These are phyloP conservation scores for Vitis hybrid DNA, from an alignment of 177 flowering plant genomes.

Conservation along the genomic window DNA sequence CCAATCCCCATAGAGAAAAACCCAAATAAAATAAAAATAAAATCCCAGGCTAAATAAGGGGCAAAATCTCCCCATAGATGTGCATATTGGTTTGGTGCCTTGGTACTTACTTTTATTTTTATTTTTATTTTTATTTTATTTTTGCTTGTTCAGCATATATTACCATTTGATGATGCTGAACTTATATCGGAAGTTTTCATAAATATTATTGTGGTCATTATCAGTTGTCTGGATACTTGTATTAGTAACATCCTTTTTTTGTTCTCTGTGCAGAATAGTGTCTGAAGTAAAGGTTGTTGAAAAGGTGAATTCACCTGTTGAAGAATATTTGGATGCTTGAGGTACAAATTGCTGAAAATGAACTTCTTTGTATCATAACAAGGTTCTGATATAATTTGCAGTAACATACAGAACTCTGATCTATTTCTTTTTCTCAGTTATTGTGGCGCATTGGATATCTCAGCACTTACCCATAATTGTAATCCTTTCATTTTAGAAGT, in stretches of 20 bases:
- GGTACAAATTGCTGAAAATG: slow-evolving; percentile 25
- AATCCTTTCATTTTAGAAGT: slow-evolving; percentile 4
- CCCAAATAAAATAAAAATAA: no score
- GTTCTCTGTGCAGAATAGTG: slow-evolving; percentile 26
- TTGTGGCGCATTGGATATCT: slow-evolving; percentile 14
- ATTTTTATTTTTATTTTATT: no score
- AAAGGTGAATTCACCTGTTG: slow-evolving; percentile 36
- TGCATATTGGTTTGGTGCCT: no score
- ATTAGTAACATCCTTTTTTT: neutral
- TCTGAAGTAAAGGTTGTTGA: slow-evolving; percentile 25
- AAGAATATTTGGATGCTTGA: slow-evolving; percentile 20
- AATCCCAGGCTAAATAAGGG: no score
- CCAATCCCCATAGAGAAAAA: no score
- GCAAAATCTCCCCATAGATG: no score
- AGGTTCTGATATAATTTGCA: slow-evolving; percentile 12
- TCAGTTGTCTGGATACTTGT: neutral
- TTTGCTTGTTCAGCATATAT: no score
- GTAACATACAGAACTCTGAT: slow-evolving; percentile 11
- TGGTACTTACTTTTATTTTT: no score
- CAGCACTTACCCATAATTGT: slow-evolving; percentile 14
- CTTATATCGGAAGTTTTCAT: no score
- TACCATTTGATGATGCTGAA: no score
- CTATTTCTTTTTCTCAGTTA: neutral
- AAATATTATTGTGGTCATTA: no score
- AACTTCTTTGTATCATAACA: slow-evolving; percentile 28